Evolutionary conservation across 768 basidiomycete species (phyloP).

Genomic region (Lentinula sp.): DNA sequence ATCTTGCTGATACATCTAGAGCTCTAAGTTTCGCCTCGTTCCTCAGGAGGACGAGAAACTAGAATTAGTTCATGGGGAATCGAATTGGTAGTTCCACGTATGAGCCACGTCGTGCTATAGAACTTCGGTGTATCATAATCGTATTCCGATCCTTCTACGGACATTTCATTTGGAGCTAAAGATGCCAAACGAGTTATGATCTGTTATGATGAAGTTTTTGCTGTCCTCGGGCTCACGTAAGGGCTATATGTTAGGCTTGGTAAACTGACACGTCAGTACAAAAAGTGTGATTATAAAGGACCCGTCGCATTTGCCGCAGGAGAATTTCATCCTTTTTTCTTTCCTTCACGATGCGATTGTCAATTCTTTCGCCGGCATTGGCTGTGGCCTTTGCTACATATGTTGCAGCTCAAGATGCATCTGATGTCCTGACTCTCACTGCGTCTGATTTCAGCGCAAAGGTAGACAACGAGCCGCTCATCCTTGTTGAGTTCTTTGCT

Average conservation of each 20-base stretch:
- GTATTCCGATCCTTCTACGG: neutral
- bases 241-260: neutral
- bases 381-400: conserved; percentile 45
- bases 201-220: neutral
- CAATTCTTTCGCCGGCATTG: conserved; percentile 46
- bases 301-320: conserved; percentile 6
- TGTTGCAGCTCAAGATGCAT: conserved; percentile 48
- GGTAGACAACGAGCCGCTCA: conserved; percentile 62
- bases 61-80: too few relatives aligned
- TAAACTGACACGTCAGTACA: conserved; percentile 46
- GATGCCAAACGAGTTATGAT: neutral
- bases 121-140: too few relatives aligned
- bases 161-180: neutral
- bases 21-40: too few relatives aligned
- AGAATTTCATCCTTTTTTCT: conserved; percentile 13
- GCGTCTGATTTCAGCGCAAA: conserved; percentile 59
- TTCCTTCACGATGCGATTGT: conserved; percentile 53
- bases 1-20: too few relatives aligned
- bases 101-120: too few relatives aligned
- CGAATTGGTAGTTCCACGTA: too few relatives aligned
- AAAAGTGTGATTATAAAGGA: conserved; percentile 21
- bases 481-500: conserved; percentile 94
- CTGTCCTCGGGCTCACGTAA: conserved; percentile 2
- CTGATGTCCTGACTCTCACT: conserved; percentile 81
- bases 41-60: too few relatives aligned